phyloP scores from a whole-genome alignment of 805 yeast genomes.

The Ogataea ganodermae region DNA sequence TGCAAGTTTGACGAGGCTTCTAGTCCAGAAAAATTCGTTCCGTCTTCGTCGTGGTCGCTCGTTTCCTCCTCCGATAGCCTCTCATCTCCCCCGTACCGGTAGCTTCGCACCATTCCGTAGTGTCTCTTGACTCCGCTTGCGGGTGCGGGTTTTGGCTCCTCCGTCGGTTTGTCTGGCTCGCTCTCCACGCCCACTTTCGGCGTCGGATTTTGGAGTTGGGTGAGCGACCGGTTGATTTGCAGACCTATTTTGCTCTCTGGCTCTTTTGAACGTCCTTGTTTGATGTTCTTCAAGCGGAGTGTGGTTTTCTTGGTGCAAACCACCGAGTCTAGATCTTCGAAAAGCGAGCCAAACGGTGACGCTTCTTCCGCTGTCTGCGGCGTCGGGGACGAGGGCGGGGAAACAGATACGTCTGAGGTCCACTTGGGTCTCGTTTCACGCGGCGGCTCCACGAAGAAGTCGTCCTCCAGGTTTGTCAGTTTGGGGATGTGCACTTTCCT shows the following conservation, averaged over 20 bases:
- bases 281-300: background rate
- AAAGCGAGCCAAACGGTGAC: constrained; percentile 4
- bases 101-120: constrained; percentile 36
- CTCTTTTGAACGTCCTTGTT: background rate
- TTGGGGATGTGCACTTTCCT: constrained; percentile 24
- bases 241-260: constrained; percentile 3
- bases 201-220: constrained; percentile 1
- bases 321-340: background rate
- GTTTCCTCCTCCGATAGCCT: constrained; percentile 14
- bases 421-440: constrained; percentile 15
- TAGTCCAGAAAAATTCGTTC: background rate
- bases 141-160: background rate
- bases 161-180: constrained; percentile 2
- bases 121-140: constrained; percentile 11
- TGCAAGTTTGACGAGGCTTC: constrained; percentile 14
- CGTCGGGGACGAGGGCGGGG: constrained; percentile 3
- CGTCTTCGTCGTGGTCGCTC: constrained; percentile 19
- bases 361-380: background rate
- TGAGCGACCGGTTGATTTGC: background rate
- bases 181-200: constrained; percentile 1
- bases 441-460: constrained; percentile 23
- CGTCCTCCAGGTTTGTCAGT: constrained; percentile 15
- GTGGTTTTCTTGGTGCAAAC: constrained; percentile 2
- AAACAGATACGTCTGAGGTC: too few relatives aligned
- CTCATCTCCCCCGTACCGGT: constrained; percentile 21